Conservation (phyloP, 2,329 filamentous ascomycete species). For the Aspergillus pseudoglaucus region DNA sequence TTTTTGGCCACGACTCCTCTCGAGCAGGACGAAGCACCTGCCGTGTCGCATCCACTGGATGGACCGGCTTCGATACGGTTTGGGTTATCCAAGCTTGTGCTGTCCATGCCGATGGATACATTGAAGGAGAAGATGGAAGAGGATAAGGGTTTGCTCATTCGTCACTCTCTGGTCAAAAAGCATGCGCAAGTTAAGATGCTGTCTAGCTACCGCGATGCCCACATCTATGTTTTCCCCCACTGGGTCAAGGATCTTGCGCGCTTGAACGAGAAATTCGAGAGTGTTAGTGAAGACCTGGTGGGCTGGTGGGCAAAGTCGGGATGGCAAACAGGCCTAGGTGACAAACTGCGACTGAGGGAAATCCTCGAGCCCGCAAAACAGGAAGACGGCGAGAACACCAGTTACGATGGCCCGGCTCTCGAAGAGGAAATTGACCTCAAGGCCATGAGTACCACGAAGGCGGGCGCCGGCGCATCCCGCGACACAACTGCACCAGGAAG, state of each 20-base stretch:
- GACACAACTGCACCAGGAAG: conserved; percentile 3
- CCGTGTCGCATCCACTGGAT: conserved; percentile 49
- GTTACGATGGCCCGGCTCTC: conserved; percentile 34
- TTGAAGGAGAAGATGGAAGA: conserved; percentile 76
- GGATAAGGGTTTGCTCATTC: conserved; percentile 59
- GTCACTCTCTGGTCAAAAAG: conserved; percentile 67
- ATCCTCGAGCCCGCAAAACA: conserved; percentile 50
- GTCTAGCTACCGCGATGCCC: conserved; percentile 79
- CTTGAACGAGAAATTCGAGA: conserved; percentile 74
- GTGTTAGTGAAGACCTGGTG: conserved; percentile 81
- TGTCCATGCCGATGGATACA: conserved; percentile 81
- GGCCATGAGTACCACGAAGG: conserved; percentile 48
- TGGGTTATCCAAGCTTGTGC: conserved; percentile 70
- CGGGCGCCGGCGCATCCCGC: conserved; percentile 15
- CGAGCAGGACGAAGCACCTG: conserved; percentile 42
- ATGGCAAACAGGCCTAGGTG: conserved; percentile 76
- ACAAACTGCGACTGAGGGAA: conserved; percentile 67
- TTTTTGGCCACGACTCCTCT: conserved; percentile 76
- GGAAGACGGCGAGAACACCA: conserved; percentile 34
- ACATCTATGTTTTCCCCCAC: conserved; percentile 88
- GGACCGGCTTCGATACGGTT: conserved; percentile 57
- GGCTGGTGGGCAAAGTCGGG: conserved; percentile 93
- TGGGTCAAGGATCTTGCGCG: conserved; percentile 84
- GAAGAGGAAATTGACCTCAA: conserved; percentile 52
- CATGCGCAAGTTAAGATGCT: conserved; percentile 74